Evolutionary conservation across 805 yeast genomes (phyloP), one percentile per base, ranked within the genome.

Genomic region (Wickerhamomyces rabaulensis): DNA sequence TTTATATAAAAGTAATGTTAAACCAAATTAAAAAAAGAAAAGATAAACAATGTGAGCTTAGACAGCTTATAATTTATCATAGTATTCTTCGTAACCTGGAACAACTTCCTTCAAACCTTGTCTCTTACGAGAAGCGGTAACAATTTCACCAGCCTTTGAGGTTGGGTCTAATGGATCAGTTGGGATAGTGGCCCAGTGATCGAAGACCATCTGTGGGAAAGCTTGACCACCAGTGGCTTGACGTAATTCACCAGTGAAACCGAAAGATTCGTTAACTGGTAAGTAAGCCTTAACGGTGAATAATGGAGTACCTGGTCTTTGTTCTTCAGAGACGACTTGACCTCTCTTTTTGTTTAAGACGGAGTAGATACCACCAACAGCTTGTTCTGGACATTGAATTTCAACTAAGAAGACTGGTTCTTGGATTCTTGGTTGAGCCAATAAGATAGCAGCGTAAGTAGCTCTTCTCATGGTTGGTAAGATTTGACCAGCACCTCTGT

Each of bases 191-290:
- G 89, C 79, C 98, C 98, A 92, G 76, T 92, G 99, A 76, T 94
- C 98, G 78, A 92, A 94, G 75, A 94, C 95, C 95, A 94, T 82
- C 81, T 92, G 98, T 79, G 99, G 99, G 99, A 92, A 92, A 75
- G 99, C 99, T 84, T 92, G 99, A 77, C 99, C 99, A 87, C 97
- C 97, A 70, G 99, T 92, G 71, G 98, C 97, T 80, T 92, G 97
- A 84, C 99, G 89, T 71, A 92, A 86, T 70, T 91, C 96, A 81
- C 95, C 94, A 67, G 96, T 86, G 96, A 92, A 92, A 87, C 99
- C 99, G 86, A 94, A 92, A 51, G 99, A 92, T 83, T 94, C 99
- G 80, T 92, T 94, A 65, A 92, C 97, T 74, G 99, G 99, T 79
- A 92, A 83, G 96, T 90, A 87, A 67, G 99, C 99, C 89, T 92